Evolutionary conservation across 2,329 filamentous ascomycete species (phyloP), one percentile per base, ranked within the genome.

Genomic region (Botrytis hyacinthi): DNA sequence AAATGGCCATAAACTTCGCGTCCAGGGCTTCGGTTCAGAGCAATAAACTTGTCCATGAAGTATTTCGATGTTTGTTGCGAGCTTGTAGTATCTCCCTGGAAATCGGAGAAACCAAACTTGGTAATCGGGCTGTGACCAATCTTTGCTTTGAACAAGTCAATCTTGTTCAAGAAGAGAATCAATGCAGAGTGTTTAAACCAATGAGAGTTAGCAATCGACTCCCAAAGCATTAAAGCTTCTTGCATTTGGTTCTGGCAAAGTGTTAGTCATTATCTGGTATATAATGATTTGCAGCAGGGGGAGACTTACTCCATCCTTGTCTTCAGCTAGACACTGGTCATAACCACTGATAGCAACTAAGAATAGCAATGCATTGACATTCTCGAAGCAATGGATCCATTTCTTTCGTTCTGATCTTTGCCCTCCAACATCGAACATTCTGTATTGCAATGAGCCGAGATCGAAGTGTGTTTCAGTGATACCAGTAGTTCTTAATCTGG

Each of bases 381-480:
- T 92, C 80, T 93, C 91, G 78, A 93, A 93, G 78, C 91, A 92
- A 79, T 93, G 91, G 73, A 93, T 93, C 91, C 91, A 93, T 83
- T 93, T 93, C 85, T 93, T 93, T 75, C 91, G 88, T 82, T 93
- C 91, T 18, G 91, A 93, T 78, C 91, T 84, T 80, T 93, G 91
- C 76, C 91, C 91, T 81, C 91, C 91, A 69, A 93, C 91, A 80
- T 93, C 91, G 83, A 93, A 92, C 91, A 98, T 98, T 79, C 94
- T 92, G 84, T 98, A 98, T 76, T 94, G 97, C 79, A 98, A 88
- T 80, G 95, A 92, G 75, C 94, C 94, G 22, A 97, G 88, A 82
- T 97, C 94, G 82, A 98, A 98, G 76, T 95, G 89, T 3, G 95
- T 97, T 83, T 98, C 95, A 69, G 93, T 98, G 79, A 98, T 98